Percentiles rank a stretch among this genome's conserved stretches.
phyloP scores from a whole-genome alignment of 106 monocot genomes.

The Agapanthus africanus region DNA sequence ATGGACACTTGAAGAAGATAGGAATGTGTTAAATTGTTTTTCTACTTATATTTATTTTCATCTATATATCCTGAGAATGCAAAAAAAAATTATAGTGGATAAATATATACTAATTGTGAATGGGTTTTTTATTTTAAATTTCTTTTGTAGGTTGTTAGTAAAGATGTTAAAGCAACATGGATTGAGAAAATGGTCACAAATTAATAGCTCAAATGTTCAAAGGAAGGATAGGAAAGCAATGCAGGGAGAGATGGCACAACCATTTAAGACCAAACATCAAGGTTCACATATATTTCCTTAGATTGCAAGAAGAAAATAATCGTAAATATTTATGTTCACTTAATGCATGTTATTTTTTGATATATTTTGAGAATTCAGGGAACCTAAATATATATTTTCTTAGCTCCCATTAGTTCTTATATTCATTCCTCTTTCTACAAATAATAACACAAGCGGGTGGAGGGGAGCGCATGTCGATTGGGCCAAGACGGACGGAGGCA shows the following conservation, averaged over 20 bases:
- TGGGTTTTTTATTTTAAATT: neutral
- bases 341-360: too few relatives aligned
- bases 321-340: too few relatives aligned
- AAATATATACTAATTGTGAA: neutral
- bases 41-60: neutral
- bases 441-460: too few relatives aligned
- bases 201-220: constrained; percentile 42
- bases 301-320: too few relatives aligned
- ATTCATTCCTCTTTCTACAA: too few relatives aligned
- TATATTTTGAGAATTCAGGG: too few relatives aligned
- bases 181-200: constrained; percentile 55
- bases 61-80: neutral
- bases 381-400: too few relatives aligned
- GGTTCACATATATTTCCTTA: too few relatives aligned
- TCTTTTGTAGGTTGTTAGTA: constrained; percentile 29
- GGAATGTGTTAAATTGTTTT: constrained; percentile 7
- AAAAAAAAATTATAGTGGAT: neutral
- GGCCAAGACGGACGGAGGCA: too few relatives aligned
- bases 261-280: constrained; percentile 72
- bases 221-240: constrained; percentile 70
- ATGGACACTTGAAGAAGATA: constrained; percentile 65
- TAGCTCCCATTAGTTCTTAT: too few relatives aligned
- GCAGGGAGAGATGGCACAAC: constrained; percentile 79
- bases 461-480: too few relatives aligned
- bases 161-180: constrained; percentile 54